Percentiles rank a stretch among this genome's conserved stretches.
phyloP scores from a whole-genome alignment of 441 rosid species.

The Aleurites moluccanus region DNA sequence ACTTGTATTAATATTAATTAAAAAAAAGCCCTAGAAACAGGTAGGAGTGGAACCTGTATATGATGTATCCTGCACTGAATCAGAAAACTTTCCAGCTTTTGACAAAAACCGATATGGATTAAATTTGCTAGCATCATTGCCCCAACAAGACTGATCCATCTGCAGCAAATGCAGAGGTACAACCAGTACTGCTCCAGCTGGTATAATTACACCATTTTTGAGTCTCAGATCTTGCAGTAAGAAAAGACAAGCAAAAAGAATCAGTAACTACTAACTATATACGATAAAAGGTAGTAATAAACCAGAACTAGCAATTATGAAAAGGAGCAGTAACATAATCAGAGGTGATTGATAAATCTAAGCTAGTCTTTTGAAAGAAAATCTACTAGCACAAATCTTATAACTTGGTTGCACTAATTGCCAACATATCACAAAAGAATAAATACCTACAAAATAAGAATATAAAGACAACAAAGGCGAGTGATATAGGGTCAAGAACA shows the following conservation, averaged over 20 bases:
- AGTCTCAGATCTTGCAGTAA: conserved; percentile 47
- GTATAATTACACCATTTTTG: conserved; percentile 42
- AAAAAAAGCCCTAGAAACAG: neutral
- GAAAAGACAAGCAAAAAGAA: conserved; percentile 2
- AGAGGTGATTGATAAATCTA: conserved; percentile 3
- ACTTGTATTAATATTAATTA: neutral
- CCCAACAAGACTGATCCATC: conserved; percentile 51
- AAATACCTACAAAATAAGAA: neutral
- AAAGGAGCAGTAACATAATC: neutral
- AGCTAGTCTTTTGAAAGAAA: neutral
- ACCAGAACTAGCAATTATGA: conserved; percentile 3
- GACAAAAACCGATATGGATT: conserved; percentile 62
- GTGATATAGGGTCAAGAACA: neutral
- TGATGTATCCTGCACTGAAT: conserved; percentile 20
- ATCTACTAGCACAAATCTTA: neutral
- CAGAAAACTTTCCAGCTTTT: conserved; percentile 25
- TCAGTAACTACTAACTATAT: conserved; percentile 4
- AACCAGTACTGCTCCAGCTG: conserved; percentile 56
- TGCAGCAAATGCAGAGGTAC: conserved; percentile 61
- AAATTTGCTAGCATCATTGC: conserved; percentile 51
- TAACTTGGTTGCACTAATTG: neutral
- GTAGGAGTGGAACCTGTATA: conserved; percentile 33
- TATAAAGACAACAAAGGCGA: neutral
- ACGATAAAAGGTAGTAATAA: neutral
- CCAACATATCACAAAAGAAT: neutral